phyloP scores from a whole-genome alignment of 2,329 filamentous ascomycete species.

The Westerdykella ornata region DNA sequence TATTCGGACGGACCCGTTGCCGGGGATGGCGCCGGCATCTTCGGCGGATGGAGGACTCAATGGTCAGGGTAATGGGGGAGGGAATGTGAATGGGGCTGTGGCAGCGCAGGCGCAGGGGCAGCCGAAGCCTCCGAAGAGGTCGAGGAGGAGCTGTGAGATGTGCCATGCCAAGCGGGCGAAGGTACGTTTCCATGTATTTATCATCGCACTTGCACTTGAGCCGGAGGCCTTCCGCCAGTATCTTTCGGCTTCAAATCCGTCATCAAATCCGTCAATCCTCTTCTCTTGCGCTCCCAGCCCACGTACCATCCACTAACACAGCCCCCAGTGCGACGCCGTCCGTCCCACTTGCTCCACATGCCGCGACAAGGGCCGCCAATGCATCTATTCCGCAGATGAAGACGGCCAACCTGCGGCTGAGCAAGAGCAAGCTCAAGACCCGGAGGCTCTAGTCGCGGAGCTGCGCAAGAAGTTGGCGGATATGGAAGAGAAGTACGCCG shows the following conservation, averaged over 20 bases:
- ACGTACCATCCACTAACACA: constrained; percentile 5
- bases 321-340: constrained; percentile 28
- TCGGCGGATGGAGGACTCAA: too few relatives aligned
- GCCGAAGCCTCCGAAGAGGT: constrained; percentile 13
- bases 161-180: constrained; percentile 36
- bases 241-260: too few relatives aligned
- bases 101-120: constrained; percentile 1
- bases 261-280: too few relatives aligned
- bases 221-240: too few relatives aligned
- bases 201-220: too few relatives aligned
- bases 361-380: constrained; percentile 30
- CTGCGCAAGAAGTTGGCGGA: constrained; percentile 25
- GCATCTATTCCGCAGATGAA: constrained; percentile 25
- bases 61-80: too few relatives aligned
- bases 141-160: constrained; percentile 31
- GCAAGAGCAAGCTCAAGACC: constrained; percentile 1
- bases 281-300: too few relatives aligned
- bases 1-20: constrained; percentile 21
- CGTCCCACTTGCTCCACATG: constrained; percentile 33
- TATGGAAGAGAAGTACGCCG: constrained; percentile 32
- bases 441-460: too few relatives aligned
- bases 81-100: too few relatives aligned
- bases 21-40: too few relatives aligned
- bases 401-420: constrained; percentile 10
- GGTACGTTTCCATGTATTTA: constrained; percentile 14